These are phyloP conservation scores for Inga leiocalycina DNA, from an alignment of 306 rosid species.

Conservation along the genomic window DNA sequence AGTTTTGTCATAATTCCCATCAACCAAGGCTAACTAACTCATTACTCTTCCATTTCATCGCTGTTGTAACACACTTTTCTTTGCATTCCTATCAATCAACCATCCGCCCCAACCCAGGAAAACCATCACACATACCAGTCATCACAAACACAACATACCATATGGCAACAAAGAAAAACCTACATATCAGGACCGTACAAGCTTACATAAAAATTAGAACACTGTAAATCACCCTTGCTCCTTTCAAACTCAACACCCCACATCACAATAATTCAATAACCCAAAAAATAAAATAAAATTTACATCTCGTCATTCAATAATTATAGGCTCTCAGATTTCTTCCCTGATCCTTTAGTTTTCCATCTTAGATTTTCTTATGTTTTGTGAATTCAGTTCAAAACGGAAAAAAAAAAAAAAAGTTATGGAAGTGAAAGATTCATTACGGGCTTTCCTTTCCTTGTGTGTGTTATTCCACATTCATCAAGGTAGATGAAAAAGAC, in stretches of 20 bases:
- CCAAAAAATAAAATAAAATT: constrained; percentile 26
- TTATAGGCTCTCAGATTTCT: neutral
- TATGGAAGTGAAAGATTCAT: constrained; percentile 36
- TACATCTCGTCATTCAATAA: constrained; percentile 31
- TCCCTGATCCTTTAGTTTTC: constrained; percentile 4
- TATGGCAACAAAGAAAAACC: no score
- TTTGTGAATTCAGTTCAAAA: constrained; percentile 19
- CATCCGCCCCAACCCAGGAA: constrained; percentile 7
- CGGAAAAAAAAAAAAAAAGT: neutral
- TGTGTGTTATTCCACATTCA: neutral
- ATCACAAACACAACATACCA: neutral
- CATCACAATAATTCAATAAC: constrained; percentile 12
- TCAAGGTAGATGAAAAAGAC: constrained; percentile 77
- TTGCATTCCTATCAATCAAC: constrained; percentile 10
- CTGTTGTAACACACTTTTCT: neutral
- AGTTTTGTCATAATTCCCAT: no score
- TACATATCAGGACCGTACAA: no score
- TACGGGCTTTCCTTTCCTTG: neutral
- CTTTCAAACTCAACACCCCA: constrained; percentile 39
- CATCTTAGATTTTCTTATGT: neutral
- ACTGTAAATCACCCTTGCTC: neutral
- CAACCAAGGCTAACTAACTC: no score
- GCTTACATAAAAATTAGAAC: neutral
- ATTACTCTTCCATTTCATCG: no score
- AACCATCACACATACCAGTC: neutral